phyloP scores from a whole-genome alignment of 225 moss, liverwort and hornwort species.

The Neckera pumila region DNA sequence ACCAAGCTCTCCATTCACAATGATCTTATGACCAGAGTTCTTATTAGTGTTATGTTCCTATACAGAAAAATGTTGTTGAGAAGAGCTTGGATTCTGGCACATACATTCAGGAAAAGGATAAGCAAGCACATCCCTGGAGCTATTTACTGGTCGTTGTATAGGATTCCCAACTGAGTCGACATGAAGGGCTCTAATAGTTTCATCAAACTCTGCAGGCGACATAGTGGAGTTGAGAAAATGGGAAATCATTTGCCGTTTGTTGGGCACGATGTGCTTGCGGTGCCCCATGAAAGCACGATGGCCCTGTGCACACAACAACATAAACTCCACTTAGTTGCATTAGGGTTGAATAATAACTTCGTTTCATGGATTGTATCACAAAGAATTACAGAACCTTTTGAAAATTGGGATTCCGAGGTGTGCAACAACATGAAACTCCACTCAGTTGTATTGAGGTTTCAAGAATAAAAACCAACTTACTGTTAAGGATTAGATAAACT shows the following conservation, averaged over 20 bases:
- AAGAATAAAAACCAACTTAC: not conserved
- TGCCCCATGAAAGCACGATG: constrained; percentile 54
- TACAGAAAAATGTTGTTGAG: not conserved
- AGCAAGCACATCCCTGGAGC: constrained; percentile 32
- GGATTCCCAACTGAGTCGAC: constrained; percentile 7
- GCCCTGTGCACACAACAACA: constrained; percentile 11
- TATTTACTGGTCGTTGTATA: not conserved
- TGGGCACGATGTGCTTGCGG: constrained; percentile 57
- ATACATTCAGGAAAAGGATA: constrained; percentile 58
- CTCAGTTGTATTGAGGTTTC: not conserved
- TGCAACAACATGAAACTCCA: not conserved
- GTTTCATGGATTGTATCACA: not conserved
- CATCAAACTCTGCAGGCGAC: constrained; percentile 10
- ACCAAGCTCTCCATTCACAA: not conserved
- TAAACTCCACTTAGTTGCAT: not conserved
- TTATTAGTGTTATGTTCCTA: not conserved
- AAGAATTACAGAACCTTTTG: too few species aligned
- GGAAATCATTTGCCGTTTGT: constrained; percentile 50
- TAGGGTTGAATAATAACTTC: not conserved
- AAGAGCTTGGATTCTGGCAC: constrained; percentile 16
- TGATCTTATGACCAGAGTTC: not conserved
- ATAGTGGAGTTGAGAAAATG: constrained; percentile 39
- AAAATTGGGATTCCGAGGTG: not conserved
- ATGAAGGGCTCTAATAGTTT: constrained; percentile 25
- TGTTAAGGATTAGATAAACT: not conserved